Evolutionary conservation across 1,284 basidiomycete species (phyloP), one percentile per base, ranked within the genome.

Genomic region (Ceratobasidium sp.): DNA sequence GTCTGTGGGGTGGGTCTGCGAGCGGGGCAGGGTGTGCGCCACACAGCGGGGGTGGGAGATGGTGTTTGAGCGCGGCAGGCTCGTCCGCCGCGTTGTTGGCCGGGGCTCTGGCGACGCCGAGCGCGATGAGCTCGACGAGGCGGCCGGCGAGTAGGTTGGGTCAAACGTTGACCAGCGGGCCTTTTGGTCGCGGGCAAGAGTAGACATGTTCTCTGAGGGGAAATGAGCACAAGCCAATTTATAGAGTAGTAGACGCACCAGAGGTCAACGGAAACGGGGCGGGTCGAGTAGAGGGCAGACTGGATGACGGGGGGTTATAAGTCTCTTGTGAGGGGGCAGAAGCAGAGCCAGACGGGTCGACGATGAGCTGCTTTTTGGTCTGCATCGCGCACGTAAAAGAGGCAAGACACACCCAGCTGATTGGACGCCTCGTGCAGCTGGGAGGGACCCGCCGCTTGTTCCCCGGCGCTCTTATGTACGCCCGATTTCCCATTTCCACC

Each of bases 391-490:
- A 34, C 32, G 61, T n/a, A 2, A 43, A 34, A 64, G 19, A n/a
- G 19, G 43, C 34, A 64, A 37, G 17, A n/a, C 8, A 6, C 2
- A 15, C 61, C 61, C 61, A 64, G 61, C 17, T 64, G 61, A 64
- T 64, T 64, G 61, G 61, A 40, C 25, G 51, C 67, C 67, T 69
- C 67, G 67, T 69, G 65, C 43, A 37, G 32, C 7, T n/a, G 32
- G 59, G 32, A 59, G 37, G 37, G 56, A 25, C 56, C 44, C 13
- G 37, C 57, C 34, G 25, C 52, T 54, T 22, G 52, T 22, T 54
- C 52, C 57, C 57, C 57, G 57, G 57, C 57, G 25, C 57, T 61
- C 37, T 64, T 64, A 64, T 64, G 40, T 64, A 67, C 65, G 49
- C 46, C 65, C 43, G 65, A 44, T 67, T 22, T 40, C 29, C 46